Evolutionary conservation across 768 basidiomycete species (phyloP).

Genomic region (Sarcomyxa edulis): DNA sequence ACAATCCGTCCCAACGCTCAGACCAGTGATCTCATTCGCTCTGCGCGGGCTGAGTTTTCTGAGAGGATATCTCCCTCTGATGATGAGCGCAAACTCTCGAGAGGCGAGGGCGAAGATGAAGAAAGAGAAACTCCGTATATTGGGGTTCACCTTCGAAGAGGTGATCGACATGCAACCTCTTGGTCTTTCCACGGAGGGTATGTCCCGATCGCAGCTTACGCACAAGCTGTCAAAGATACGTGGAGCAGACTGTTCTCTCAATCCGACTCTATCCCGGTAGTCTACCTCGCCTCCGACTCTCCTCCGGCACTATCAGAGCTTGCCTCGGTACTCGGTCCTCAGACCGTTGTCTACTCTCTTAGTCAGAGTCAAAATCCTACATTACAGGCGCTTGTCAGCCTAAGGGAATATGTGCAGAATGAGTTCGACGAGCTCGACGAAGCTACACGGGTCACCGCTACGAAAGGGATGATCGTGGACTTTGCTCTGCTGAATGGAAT

Average conservation of each 20-base stretch:
- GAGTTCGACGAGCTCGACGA: conserved; percentile 37
- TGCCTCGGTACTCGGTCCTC: conserved; percentile 24
- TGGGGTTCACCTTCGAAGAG: conserved; percentile 59
- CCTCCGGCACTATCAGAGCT: conserved; percentile 39
- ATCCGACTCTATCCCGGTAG: conserved; percentile 13
- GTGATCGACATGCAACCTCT: conserved; percentile 46
- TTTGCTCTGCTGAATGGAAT: conserved; percentile 60
- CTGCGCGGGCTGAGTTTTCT: conserved; percentile 42
- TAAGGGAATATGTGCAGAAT: conserved; percentile 47
- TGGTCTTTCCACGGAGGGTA: conserved; percentile 36
- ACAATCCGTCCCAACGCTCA: conserved; percentile 50
- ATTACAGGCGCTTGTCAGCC: conserved; percentile 44
- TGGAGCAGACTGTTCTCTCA: conserved; percentile 30
- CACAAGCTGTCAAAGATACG: conserved; percentile 33
- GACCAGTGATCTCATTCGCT: conserved; percentile 39
- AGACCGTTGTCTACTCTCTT: conserved; percentile 40
- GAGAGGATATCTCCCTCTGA: conserved; percentile 15
- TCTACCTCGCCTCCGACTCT: conserved; percentile 63
- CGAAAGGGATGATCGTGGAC: conserved; percentile 63
- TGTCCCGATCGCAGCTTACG: conserved; percentile 47
- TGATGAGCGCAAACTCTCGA: neutral
- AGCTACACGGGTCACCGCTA: conserved; percentile 40
- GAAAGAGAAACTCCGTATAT: conserved; percentile 29
- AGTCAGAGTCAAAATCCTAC: conserved; percentile 32
- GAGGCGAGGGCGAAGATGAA: conserved; percentile 3